phyloP scores from a whole-genome alignment of 305 asterid species.

The Fraxinus greggii region DNA sequence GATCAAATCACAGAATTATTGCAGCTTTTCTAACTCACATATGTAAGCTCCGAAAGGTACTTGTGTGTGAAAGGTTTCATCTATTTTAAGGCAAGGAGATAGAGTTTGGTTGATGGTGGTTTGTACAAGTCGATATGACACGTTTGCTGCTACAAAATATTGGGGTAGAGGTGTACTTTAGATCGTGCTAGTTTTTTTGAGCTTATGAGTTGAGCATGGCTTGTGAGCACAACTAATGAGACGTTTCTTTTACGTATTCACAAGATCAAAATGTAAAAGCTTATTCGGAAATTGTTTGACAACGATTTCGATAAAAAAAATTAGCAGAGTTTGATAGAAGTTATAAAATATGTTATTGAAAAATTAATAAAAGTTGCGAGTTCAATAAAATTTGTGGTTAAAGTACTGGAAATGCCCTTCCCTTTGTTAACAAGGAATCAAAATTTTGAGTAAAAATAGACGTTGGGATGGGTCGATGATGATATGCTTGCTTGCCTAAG shows the following conservation, averaged over 20 bases:
- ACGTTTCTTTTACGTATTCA: not conserved
- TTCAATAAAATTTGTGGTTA: too few species aligned
- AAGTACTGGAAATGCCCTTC: too few species aligned
- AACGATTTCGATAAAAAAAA: not conserved
- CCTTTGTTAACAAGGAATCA: too few species aligned
- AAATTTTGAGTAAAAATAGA: too few species aligned
- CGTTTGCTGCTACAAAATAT: slow-evolving; percentile 27
- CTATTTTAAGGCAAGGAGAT: slow-evolving; percentile 19
- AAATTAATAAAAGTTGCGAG: too few species aligned
- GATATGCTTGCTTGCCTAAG: too few species aligned
- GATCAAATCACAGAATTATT: not conserved
- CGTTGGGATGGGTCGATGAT: too few species aligned
- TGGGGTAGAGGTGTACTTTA: not conserved
- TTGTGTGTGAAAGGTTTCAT: slow-evolving; percentile 26
- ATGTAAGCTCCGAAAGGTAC: slow-evolving; percentile 29
- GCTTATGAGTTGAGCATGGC: not conserved
- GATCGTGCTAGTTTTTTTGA: not conserved
- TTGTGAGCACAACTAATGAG: not conserved
- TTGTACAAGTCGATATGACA: slow-evolving; percentile 16
- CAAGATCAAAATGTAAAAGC: not conserved
- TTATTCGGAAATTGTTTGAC: not conserved
- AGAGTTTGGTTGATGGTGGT: slow-evolving; percentile 38
- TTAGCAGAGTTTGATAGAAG: too few species aligned
- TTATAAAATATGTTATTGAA: not conserved
- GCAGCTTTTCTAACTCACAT: not conserved